Evolutionary conservation across 331 rosid genomes (phyloP).

Genomic region (Erythrophleum ivorense): DNA sequence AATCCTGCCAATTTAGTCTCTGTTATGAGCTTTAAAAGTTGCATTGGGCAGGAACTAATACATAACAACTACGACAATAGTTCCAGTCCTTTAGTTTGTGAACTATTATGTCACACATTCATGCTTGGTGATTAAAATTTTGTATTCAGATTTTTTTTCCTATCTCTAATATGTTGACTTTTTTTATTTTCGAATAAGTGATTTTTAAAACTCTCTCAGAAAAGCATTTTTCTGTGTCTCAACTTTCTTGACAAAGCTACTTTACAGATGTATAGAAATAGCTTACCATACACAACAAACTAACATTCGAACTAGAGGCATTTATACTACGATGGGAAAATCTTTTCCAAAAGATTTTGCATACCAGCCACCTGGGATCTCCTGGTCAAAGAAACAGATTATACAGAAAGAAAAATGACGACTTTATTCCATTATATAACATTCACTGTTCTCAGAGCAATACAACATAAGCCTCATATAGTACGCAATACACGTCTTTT

Average conservation of each 20-base stretch:
- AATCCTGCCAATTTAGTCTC: too few relatives aligned
- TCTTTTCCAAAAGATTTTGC: neutral
- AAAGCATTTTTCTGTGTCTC: neutral
- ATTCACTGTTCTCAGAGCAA: constrained; percentile 10
- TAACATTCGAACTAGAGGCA: neutral
- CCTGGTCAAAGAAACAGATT: neutral
- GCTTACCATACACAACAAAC: neutral
- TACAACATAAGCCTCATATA: constrained; percentile 8
- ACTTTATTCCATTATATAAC: neutral
- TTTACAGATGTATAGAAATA: neutral
- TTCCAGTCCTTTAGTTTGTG: neutral
- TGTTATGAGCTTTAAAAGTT: too few relatives aligned
- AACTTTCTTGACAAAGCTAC: neutral
- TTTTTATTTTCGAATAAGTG: neutral
- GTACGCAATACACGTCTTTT: neutral
- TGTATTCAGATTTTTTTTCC: neutral
- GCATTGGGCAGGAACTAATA: too few relatives aligned
- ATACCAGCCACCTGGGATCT: neutral
- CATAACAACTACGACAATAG: too few relatives aligned
- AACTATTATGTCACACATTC: neutral
- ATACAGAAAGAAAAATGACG: neutral
- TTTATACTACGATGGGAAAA: neutral
- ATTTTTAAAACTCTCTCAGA: neutral
- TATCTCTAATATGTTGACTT: neutral
- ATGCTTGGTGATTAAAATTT: neutral